phyloP scores from a whole-genome alignment of 1,139 yeast species.

The Pichia sp. region DNA sequence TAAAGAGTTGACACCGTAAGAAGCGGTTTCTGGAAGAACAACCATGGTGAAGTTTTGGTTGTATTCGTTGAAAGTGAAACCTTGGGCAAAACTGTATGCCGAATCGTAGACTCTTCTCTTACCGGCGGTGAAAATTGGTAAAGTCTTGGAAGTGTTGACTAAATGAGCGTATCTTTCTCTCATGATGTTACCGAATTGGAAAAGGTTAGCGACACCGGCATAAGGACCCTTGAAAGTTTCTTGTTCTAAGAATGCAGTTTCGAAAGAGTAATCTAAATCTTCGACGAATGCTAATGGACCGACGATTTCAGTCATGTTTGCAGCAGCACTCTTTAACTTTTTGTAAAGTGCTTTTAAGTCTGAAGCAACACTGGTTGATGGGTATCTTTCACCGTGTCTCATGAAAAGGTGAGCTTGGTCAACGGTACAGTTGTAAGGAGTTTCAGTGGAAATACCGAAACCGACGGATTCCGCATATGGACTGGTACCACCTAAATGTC shows the following conservation, averaged over 20 bases:
- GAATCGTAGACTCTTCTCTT: conserved; percentile 23
- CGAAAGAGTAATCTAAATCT: conserved; percentile 11
- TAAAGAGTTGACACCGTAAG: conserved; percentile 22
- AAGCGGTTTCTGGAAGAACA: conserved; percentile 20
- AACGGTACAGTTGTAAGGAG: conserved; percentile 53
- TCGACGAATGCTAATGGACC: conserved; percentile 4
- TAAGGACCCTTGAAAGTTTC: conserved; percentile 22
- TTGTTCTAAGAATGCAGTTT: neutral
- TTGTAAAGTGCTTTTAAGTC: neutral
- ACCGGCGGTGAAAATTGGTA: conserved; percentile 25
- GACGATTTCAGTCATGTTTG: neutral
- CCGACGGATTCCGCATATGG: conserved; percentile 40
- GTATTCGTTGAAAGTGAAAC: conserved; percentile 18
- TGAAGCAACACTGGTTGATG: neutral
- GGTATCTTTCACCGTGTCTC: conserved; percentile 74
- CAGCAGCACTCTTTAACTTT: neutral
- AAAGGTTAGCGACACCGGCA: conserved; percentile 20
- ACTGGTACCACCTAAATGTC: conserved; percentile 42
- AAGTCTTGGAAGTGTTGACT: conserved; percentile 10
- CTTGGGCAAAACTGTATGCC: conserved; percentile 23
- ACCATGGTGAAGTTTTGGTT: conserved; percentile 15
- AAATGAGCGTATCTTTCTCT: conserved; percentile 21
- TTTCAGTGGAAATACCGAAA: conserved; percentile 39
- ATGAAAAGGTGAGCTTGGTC: conserved; percentile 60
- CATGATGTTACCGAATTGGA: conserved; percentile 17